Evolutionary conservation across 768 basidiomycete species (phyloP).

Genomic region (Cystobasidium tubakii): DNA sequence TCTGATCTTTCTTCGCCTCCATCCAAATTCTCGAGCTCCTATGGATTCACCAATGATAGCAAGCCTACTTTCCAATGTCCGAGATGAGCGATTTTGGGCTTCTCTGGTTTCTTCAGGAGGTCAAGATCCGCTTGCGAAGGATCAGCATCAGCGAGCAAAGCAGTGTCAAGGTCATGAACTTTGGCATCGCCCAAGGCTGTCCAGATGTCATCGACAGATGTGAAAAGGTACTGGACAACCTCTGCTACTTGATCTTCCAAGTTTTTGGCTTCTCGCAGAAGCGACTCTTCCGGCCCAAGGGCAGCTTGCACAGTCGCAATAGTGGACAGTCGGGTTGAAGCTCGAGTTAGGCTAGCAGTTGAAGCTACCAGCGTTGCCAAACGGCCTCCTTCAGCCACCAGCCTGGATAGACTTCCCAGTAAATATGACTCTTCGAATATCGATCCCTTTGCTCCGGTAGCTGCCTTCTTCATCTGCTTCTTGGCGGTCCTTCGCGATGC

Average conservation of each 20-base stretch:
- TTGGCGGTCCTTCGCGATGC: constrained; percentile 51
- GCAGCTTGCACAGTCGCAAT: background rate
- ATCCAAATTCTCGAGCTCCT: too few species aligned
- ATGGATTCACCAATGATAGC: background rate
- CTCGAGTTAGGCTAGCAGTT: constrained; percentile 3
- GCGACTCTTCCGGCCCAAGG: background rate
- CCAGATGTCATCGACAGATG: constrained; percentile 21
- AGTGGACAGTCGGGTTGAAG: background rate
- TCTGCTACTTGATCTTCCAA: background rate
- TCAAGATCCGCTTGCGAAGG: constrained; percentile 5
- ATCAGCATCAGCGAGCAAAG: constrained; percentile 25
- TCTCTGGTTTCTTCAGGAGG: constrained; percentile 8
- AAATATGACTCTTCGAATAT: constrained; percentile 95
- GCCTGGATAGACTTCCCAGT: constrained; percentile 49
- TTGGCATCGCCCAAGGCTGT: constrained; percentile 17
- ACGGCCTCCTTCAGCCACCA: constrained; percentile 10
- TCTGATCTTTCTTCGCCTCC: too few species aligned
- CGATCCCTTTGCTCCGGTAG: constrained; percentile 85
- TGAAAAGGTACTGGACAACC: background rate
- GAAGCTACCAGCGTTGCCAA: constrained; percentile 1
- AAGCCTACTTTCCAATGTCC: constrained; percentile 24
- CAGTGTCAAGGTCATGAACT: constrained; percentile 24
- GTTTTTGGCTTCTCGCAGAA: background rate
- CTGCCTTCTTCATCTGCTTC: constrained; percentile 68
- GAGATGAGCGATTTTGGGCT: constrained; percentile 5